Evolutionary conservation across 2,329 filamentous ascomycete species (phyloP), one percentile per base, ranked within the genome.

Genomic region (Alternaria alternata): DNA sequence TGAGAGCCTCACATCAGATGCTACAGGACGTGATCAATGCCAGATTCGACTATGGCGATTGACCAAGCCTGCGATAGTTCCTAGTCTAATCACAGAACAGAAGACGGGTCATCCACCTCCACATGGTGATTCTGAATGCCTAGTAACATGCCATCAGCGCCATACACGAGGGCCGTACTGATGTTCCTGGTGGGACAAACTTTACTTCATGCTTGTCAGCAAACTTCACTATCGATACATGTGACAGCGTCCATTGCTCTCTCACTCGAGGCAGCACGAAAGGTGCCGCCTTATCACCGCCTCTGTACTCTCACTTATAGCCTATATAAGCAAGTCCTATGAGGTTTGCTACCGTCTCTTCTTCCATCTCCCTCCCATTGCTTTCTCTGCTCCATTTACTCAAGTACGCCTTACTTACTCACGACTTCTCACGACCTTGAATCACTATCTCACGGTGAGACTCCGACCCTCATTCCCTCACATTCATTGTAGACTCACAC

Each of bases 231-330:
- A 41, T 24, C 30, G 11, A 47, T 22, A 8, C 34, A 12, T 14
- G 30, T 24, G 11, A 30, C 18, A 16, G 24, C 51, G 28, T 28
- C 32, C 7, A 38, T 34, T 26, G 41, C 16, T 51, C 59, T 56
- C 55, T 64, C 52, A 62, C 62, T 38, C 48, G 18, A 38, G 36
- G 26, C 24, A 51, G 20, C 38, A 55, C 16, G 9, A 5, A 47
- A 36, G 32, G 16, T 26, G 43, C n/a, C 30, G n/a, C 14, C 43
- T 28, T 18, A 26, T 16, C 20, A 42, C 58, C 46, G 51, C 51
- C 38, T 43, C 47, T 44, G 4, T 39, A 26, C 39, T 28, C 39
- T n/a, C 36, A 20, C 22, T 22, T 11, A n/a, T 20, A 14, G 28
- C 18, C 44, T 51, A 54, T 44, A 59, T 57, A 62, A 51, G 18